phyloP scores from a whole-genome alignment of 2,329 filamentous ascomycete genomes.

The Colletotrichum godetiae region DNA sequence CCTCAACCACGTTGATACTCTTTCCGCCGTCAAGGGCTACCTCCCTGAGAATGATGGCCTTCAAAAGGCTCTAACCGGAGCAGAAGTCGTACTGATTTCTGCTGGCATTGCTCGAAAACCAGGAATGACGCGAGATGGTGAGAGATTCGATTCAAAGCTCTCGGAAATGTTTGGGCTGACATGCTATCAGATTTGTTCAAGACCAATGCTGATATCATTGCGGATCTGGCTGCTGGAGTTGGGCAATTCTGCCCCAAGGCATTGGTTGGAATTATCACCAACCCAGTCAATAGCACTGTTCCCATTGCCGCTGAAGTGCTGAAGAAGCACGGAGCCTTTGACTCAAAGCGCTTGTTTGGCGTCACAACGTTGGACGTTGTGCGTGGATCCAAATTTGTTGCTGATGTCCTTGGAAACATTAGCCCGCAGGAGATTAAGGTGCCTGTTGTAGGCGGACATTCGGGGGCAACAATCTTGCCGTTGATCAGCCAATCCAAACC shows the following conservation, averaged over 20 bases:
- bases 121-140: slow-evolving; percentile 79
- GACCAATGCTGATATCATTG: neutral
- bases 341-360: neutral
- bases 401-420: slow-evolving; percentile 57
- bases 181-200: neutral
- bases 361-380: neutral
- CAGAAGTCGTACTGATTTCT: slow-evolving; percentile 81
- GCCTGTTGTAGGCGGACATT: slow-evolving; percentile 81
- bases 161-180: neutral
- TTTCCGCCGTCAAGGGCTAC: slow-evolving; percentile 78
- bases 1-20: slow-evolving; percentile 83
- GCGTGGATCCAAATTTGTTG: slow-evolving; percentile 53
- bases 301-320: neutral
- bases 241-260: neutral
- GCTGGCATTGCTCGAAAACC: slow-evolving; percentile 82
- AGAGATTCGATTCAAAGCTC: no score
- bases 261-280: neutral
- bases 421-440: slow-evolving; percentile 78
- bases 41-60: slow-evolving; percentile 72
- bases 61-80: slow-evolving; percentile 70
- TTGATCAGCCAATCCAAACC: neutral
- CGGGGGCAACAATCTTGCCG: slow-evolving; percentile 73
- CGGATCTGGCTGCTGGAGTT: neutral
- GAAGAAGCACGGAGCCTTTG: neutral
- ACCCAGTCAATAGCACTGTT: neutral